Evolutionary conservation across 257 asterid genomes (phyloP).

Genomic region (Voacanga thouarsii): DNA sequence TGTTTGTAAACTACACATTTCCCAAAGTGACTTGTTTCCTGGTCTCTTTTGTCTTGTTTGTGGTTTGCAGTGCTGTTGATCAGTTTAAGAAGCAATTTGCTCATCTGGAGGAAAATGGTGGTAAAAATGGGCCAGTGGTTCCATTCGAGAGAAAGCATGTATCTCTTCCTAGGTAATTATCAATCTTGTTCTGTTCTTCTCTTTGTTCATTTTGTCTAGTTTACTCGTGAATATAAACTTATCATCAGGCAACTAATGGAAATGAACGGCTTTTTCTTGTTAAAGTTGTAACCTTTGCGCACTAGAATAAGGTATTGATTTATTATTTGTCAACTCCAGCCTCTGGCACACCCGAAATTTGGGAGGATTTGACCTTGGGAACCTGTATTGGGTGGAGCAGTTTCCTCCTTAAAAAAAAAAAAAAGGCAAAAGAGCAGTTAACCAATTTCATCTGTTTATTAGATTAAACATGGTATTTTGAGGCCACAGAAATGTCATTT

Average conservation of each 20-base stretch:
- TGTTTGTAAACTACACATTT: not conserved
- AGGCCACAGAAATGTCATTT: not conserved
- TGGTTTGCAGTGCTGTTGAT: constrained; percentile 63
- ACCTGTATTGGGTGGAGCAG: not conserved
- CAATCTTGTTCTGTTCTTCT: constrained; percentile 2
- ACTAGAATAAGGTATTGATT: not conserved
- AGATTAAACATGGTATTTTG: not conserved
- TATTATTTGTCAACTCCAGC: not conserved
- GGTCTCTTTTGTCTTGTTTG: constrained; percentile 6
- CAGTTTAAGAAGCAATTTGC: constrained; percentile 73
- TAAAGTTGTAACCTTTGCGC: not conserved
- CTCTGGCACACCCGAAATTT: not conserved
- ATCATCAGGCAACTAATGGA: not conserved
- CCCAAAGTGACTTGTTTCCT: constrained; percentile 10
- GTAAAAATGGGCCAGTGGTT: constrained; percentile 45
- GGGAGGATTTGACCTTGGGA: not conserved
- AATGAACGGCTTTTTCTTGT: not conserved
- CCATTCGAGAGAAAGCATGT: constrained; percentile 74
- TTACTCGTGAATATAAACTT: not conserved
- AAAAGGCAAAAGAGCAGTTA: not conserved
- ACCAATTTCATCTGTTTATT: not conserved
- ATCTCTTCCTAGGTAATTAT: constrained; percentile 74
- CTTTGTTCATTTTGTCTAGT: not conserved
- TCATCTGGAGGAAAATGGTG: constrained; percentile 71
- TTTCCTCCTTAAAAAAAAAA: not conserved